phyloP scores from a whole-genome alignment of 306 rosid species.

The Lablab purpureus region DNA sequence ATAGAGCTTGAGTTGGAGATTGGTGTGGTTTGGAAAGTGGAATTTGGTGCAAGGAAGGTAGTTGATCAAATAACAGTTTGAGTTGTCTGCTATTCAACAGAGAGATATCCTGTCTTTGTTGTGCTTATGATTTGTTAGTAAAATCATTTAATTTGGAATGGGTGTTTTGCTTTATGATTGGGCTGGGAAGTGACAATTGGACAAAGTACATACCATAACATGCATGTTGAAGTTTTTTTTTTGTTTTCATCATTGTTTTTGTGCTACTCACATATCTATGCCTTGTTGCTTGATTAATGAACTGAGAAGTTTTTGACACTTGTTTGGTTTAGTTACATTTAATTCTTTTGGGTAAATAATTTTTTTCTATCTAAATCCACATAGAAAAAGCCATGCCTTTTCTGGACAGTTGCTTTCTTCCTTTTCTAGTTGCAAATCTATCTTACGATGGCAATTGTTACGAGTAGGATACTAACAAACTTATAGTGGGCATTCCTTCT shows the following conservation, averaged over 20 bases:
- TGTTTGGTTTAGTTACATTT: slow-evolving; percentile 32
- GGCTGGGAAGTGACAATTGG: slow-evolving; percentile 30
- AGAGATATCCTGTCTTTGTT: slow-evolving; percentile 26
- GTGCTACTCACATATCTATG: slow-evolving; percentile 29
- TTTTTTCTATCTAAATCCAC: slow-evolving; percentile 37
- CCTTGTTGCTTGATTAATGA: slow-evolving; percentile 49
- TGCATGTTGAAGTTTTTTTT: slow-evolving; percentile 37
- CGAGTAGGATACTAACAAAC: slow-evolving; percentile 31
- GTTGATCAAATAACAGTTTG: slow-evolving; percentile 43
- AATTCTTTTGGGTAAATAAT: slow-evolving; percentile 36
- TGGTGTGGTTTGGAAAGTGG: slow-evolving; percentile 53
- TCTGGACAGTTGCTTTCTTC: slow-evolving; percentile 38
- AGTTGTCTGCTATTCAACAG: slow-evolving; percentile 37
- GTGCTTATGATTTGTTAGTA: slow-evolving; percentile 44
- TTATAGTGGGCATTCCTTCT: slow-evolving; percentile 33
- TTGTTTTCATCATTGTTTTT: not conserved
- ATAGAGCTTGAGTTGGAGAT: slow-evolving; percentile 48
- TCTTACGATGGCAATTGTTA: slow-evolving; percentile 34
- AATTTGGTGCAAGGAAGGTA: slow-evolving; percentile 47
- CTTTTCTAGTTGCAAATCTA: slow-evolving; percentile 31
- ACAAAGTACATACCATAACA: slow-evolving; percentile 23
- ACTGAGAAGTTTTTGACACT: slow-evolving; percentile 32
- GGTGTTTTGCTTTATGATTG: slow-evolving; percentile 43
- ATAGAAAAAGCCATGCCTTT: not conserved
- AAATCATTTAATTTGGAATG: slow-evolving; percentile 41